A percentile compares a stretch with the other conserved stretches of the same genome.
These are phyloP conservation scores for Dactylonectria estremocensis DNA, from an alignment of 2,329 filamentous ascomycete species.

Conservation along the genomic window DNA sequence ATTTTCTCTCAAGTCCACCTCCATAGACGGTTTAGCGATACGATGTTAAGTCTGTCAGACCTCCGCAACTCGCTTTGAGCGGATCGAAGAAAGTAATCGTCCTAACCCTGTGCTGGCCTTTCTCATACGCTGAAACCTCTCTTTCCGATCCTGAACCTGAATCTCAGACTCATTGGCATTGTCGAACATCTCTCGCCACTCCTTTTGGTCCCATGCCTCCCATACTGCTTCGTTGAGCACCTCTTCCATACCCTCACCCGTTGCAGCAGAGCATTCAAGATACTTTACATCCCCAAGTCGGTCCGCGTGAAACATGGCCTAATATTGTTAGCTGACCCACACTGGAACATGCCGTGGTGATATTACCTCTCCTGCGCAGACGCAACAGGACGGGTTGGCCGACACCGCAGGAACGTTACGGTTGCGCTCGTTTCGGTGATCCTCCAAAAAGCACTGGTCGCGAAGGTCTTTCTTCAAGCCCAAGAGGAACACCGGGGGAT, in stretches of 20 bases:
- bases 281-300: conserved; percentile 51
- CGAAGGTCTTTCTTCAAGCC: conserved; percentile 55
- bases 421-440: conserved; percentile 34
- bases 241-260: conserved; percentile 53
- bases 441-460: conserved; percentile 42
- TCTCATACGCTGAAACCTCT: neutral
- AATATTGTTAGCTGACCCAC: conserved; percentile 7
- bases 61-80: too few relatives aligned
- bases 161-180: too few relatives aligned
- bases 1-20: too few relatives aligned
- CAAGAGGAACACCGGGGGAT: conserved; percentile 51
- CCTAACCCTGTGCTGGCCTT: neutral
- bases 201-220: conserved; percentile 45
- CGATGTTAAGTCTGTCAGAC: too few relatives aligned
- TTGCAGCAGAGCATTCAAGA: conserved; percentile 55
- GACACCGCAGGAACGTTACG: conserved; percentile 25
- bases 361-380: conserved; percentile 49
- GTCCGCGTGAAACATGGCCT: conserved; percentile 53
- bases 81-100: too few relatives aligned
- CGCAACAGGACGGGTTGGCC: conserved; percentile 50
- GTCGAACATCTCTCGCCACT: conserved; percentile 26
- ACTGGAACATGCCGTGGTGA: neutral
- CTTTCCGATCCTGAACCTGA: too few relatives aligned
- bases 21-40: too few relatives aligned
- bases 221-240: conserved; percentile 48